Percentiles rank a stretch among this genome's conserved stretches.
Conservation (phyloP, 148 eudicot species). For the Rhododendron ferrugineum region DNA sequence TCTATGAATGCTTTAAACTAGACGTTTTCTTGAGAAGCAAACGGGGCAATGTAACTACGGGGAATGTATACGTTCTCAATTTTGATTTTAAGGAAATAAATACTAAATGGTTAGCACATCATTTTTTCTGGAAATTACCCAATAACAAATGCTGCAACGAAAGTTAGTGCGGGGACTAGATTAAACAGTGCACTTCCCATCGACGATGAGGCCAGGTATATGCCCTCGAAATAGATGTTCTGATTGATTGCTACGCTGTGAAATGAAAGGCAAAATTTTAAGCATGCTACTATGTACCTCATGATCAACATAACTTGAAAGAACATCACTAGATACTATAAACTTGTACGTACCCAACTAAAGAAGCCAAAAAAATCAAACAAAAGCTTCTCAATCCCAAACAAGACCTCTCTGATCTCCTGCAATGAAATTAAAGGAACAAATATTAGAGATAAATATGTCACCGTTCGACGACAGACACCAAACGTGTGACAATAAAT, state of each 20-base stretch:
- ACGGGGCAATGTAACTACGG: too few relatives aligned
- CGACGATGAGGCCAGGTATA: conserved; percentile 64
- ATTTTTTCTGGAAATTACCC: conserved; percentile 31
- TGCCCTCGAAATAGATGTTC: conserved; percentile 49
- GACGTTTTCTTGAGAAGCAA: not conserved
- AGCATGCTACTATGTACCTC: not conserved
- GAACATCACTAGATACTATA: not conserved
- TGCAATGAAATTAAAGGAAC: conserved; percentile 34
- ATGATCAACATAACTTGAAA: not conserved
- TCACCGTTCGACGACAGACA: not conserved
- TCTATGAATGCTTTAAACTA: too few relatives aligned
- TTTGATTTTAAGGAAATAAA: not conserved
- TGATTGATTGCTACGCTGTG: conserved; percentile 56
- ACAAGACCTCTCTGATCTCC: conserved; percentile 49
- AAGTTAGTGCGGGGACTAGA: conserved; percentile 63
- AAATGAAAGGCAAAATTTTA: not conserved
- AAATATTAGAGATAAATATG: conserved; percentile 32
- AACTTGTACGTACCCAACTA: conserved; percentile 66
- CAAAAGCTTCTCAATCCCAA: conserved; percentile 56
- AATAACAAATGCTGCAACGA: conserved; percentile 40
- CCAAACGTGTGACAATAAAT: not conserved
- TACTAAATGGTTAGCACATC: too few relatives aligned
- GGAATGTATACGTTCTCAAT: not conserved
- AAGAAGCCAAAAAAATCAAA: conserved; percentile 53
- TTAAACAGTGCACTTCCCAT: conserved; percentile 60